phyloP scores from a whole-genome alignment of 2,329 filamentous ascomycete genomes.

The Fonsecaea nubica region DNA sequence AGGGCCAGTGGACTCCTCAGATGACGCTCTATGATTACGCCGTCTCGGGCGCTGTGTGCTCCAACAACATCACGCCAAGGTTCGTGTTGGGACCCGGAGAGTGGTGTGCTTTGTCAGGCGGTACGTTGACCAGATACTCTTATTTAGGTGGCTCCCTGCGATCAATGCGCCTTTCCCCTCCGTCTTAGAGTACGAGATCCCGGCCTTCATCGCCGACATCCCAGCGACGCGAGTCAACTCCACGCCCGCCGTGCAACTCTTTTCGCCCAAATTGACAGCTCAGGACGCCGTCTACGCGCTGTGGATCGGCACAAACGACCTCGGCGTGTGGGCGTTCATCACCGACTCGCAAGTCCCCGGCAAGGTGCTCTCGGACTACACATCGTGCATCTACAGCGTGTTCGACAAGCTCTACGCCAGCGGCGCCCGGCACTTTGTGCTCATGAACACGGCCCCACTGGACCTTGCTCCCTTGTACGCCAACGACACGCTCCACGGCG shows the following conservation, averaged over 20 bases:
- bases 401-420: constrained; percentile 69
- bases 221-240: constrained; percentile 30
- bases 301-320: constrained; percentile 83
- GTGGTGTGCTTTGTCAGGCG: background rate
- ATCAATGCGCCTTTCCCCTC: constrained; percentile 67
- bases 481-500: constrained; percentile 53
- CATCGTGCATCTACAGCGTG: constrained; percentile 70
- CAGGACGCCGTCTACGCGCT: constrained; percentile 68
- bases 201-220: constrained; percentile 61
- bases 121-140: constrained; percentile 4
- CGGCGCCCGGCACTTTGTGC: constrained; percentile 73
- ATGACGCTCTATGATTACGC: constrained; percentile 69
- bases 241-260: constrained; percentile 30
- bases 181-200: constrained; percentile 66
- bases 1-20: constrained; percentile 43
- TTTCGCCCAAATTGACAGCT: constrained; percentile 29
- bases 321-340: constrained; percentile 70
- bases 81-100: background rate
- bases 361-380: constrained; percentile 68
- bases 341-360: constrained; percentile 66
- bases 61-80: constrained; percentile 66
- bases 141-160: constrained; percentile 53
- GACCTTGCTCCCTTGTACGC: constrained; percentile 73
- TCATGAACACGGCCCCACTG: constrained; percentile 73
- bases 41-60: constrained; percentile 74